phyloP scores from a whole-genome alignment of 2,329 filamentous ascomycete genomes.

The Cytospora piceae region DNA sequence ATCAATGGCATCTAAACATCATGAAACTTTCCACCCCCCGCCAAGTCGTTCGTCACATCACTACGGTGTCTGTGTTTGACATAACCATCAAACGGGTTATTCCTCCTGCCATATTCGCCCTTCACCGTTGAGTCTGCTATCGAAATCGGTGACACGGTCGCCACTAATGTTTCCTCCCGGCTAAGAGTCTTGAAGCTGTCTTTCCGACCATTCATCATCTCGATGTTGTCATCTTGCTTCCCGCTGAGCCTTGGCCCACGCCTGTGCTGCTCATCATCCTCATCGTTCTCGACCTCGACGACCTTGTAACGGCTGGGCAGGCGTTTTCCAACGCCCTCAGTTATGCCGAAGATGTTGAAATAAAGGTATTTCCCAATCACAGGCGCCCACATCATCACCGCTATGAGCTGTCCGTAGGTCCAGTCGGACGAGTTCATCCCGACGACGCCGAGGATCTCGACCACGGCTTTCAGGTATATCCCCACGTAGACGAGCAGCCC shows the following conservation, averaged over 20 bases:
- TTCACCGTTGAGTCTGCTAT: slow-evolving; percentile 9
- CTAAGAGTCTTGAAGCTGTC: slow-evolving; percentile 14
- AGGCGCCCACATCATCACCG: slow-evolving; percentile 35
- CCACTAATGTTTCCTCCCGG: slow-evolving; percentile 23
- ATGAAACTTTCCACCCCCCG: slow-evolving; percentile 1
- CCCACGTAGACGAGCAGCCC: slow-evolving; percentile 27
- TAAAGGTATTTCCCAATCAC: slow-evolving; percentile 30
- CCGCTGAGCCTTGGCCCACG: slow-evolving; percentile 1
- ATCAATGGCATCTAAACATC: not conserved
- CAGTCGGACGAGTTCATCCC: slow-evolving; percentile 29
- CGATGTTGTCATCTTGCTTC: slow-evolving; percentile 9
- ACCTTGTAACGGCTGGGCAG: slow-evolving; percentile 26
- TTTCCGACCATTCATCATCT: slow-evolving; percentile 13
- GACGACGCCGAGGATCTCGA: slow-evolving; percentile 25
- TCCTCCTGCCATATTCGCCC: slow-evolving; percentile 15
- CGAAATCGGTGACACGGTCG: slow-evolving; percentile 10
- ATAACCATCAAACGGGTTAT: slow-evolving; percentile 27
- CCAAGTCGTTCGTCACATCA: not conserved
- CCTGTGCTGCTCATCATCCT: not conserved
- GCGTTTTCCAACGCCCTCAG: slow-evolving; percentile 25
- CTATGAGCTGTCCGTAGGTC: slow-evolving; percentile 37
- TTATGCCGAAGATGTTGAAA: slow-evolving; percentile 27
- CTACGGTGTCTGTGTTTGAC: slow-evolving; percentile 14
- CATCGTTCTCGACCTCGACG: slow-evolving; percentile 17
- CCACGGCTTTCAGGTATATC: slow-evolving; percentile 29